Evolutionary conservation across 2,329 filamentous ascomycete genomes (phyloP).

Genomic region (Fusarium sterilihyphosum): DNA sequence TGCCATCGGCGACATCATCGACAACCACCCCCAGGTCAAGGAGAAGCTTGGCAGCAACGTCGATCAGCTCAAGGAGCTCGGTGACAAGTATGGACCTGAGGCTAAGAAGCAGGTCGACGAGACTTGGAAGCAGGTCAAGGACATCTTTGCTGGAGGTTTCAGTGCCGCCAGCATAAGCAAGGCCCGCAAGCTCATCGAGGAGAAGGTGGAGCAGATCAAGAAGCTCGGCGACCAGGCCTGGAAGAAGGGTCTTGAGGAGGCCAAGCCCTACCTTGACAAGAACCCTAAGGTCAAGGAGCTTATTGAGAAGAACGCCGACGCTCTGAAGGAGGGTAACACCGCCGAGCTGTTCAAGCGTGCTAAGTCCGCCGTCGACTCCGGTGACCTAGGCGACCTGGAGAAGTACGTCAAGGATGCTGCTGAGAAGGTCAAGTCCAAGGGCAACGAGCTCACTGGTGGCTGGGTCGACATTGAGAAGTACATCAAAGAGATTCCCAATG

Average conservation of each 20-base stretch:
- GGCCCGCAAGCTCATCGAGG: conserved; percentile 70
- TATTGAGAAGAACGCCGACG: conserved; percentile 74
- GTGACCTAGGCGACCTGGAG: conserved; percentile 60
- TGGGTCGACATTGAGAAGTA: conserved; percentile 68
- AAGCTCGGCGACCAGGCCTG: conserved; percentile 77
- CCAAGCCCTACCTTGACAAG: conserved; percentile 78
- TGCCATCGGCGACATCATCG: conserved; percentile 70
- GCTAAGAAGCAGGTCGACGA: conserved; percentile 80
- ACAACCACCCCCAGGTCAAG: conserved; percentile 79
- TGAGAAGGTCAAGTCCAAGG: conserved; percentile 58
- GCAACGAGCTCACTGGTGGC: conserved; percentile 49
- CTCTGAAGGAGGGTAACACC: conserved; percentile 73
- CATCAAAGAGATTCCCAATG: conserved; percentile 72
- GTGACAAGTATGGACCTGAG: conserved; percentile 76
- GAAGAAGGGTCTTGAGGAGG: conserved; percentile 76
- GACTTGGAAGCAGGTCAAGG: conserved; percentile 73
- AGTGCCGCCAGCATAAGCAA: conserved; percentile 62
- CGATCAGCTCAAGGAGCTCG: conserved; percentile 75
- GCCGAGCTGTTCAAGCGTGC: conserved; percentile 71
- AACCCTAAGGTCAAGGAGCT: conserved; percentile 79
- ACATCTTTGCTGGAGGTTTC: conserved; percentile 71
- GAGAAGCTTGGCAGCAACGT: conserved; percentile 75
- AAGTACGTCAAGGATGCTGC: conserved; percentile 48
- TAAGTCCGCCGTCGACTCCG: conserved; percentile 69
- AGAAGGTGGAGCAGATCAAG: conserved; percentile 74